These are phyloP conservation scores for Coemansia sp. DNA, from an alignment of 192 early-diverging fungal species.

Conservation along the genomic window DNA sequence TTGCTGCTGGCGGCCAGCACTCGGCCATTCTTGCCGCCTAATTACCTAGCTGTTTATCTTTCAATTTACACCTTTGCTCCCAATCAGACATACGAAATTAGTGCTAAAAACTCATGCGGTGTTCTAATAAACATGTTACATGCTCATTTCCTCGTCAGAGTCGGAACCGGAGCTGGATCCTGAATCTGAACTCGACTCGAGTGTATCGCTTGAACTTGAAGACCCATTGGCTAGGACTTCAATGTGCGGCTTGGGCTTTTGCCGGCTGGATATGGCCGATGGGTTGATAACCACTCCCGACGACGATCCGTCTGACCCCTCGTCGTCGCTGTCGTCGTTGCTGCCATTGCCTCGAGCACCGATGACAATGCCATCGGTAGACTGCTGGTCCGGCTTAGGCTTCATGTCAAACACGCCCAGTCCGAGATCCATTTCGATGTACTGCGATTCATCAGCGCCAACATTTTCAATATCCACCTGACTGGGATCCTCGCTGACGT, in stretches of 20 bases:
- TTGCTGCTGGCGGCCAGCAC: slow-evolving; percentile 78
- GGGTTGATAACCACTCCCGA: slow-evolving; percentile 9
- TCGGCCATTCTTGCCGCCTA: slow-evolving; percentile 33
- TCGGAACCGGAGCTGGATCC: slow-evolving; percentile 2
- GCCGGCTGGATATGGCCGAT: slow-evolving; percentile 11
- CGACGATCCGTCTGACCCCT: neutral
- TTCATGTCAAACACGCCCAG: slow-evolving; percentile 50
- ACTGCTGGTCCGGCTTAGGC: slow-evolving; percentile 15
- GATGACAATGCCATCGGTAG: slow-evolving; percentile 16
- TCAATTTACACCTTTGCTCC: too few relatives aligned
- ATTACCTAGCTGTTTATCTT: neutral
- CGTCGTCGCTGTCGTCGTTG: neutral
- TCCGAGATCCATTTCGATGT: slow-evolving; percentile 50
- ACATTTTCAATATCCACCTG: slow-evolving; percentile 47
- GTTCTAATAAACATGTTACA: neutral
- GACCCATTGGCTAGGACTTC: slow-evolving; percentile 2
- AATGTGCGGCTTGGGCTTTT: slow-evolving; percentile 15
- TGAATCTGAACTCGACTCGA: too few relatives aligned
- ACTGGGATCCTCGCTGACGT: slow-evolving; percentile 22
- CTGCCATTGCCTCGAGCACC: neutral
- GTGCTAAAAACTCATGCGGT: too few relatives aligned
- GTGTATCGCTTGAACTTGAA: neutral
- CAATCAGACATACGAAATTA: too few relatives aligned
- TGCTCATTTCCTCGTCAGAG: slow-evolving; percentile 3
- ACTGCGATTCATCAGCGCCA: slow-evolving; percentile 23